phyloP scores from a whole-genome alignment of 2,329 filamentous ascomycete species.

The Talaromyces piceae region DNA sequence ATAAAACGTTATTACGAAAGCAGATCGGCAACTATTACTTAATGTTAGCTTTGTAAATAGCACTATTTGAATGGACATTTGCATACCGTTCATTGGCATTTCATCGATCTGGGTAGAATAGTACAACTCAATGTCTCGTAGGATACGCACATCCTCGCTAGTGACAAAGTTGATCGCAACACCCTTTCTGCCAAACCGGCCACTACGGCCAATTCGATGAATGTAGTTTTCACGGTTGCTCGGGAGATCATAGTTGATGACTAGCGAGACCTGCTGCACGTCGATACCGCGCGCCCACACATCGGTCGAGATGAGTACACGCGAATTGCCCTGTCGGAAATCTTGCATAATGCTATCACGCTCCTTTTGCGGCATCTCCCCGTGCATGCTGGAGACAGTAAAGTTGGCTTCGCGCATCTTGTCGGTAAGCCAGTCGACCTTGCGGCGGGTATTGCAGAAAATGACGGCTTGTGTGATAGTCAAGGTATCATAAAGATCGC shows the following conservation, averaged over 20 bases:
- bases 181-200: slow-evolving; percentile 94
- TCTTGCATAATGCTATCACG: slow-evolving; percentile 99
- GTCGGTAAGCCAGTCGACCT: slow-evolving; percentile 98
- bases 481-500: slow-evolving; percentile 95
- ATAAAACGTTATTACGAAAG: slow-evolving; percentile 13
- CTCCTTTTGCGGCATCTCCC: slow-evolving; percentile 98
- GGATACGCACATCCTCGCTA: slow-evolving; percentile 92
- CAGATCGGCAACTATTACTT: slow-evolving; percentile 17
- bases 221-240: slow-evolving; percentile 99
- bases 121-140: slow-evolving; percentile 94
- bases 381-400: slow-evolving; percentile 97
- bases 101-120: slow-evolving; percentile 97
- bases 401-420: slow-evolving; percentile 99
- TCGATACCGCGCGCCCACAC: slow-evolving; percentile 98
- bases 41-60: neutral
- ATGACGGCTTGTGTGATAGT: slow-evolving; percentile 99
- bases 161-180: slow-evolving; percentile 99
- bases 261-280: slow-evolving; percentile 93
- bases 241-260: slow-evolving; percentile 98
- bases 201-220: slow-evolving; percentile 92
- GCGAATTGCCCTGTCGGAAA: slow-evolving; percentile 91
- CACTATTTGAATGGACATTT: neutral
- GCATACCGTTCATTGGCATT: slow-evolving; percentile 87
- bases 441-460: slow-evolving; percentile 97
- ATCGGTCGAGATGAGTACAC: slow-evolving; percentile 94